A percentile compares a stretch with the other conserved stretches of the same genome.
Evolutionary conservation across 1,284 basidiomycete species (phyloP).

Genomic region (Neonothopanus nambi): DNA sequence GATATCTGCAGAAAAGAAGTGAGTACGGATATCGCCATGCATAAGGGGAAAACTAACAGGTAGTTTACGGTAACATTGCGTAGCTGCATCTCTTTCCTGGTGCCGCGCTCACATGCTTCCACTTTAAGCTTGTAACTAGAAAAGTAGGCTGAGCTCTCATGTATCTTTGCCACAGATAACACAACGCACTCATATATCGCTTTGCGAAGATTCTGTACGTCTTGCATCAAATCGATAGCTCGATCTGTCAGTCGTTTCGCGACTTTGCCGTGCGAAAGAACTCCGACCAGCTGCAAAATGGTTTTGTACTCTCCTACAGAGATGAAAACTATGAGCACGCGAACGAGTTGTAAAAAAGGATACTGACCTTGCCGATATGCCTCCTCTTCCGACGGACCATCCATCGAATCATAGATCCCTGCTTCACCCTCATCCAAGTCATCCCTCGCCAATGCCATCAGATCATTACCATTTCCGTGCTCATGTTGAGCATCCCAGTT

Average conservation of each 20-base stretch:
- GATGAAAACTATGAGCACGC: not conserved
- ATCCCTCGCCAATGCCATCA: slow-evolving; percentile 29
- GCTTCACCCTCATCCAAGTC: slow-evolving; percentile 41
- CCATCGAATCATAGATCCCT: slow-evolving; percentile 63
- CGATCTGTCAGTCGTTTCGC: slow-evolving; percentile 93
- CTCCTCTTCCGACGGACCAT: slow-evolving; percentile 81
- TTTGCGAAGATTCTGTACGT: slow-evolving; percentile 91
- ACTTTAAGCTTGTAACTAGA: slow-evolving; percentile 87
- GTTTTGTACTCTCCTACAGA: slow-evolving; percentile 91
- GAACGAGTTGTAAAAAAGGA: not conserved
- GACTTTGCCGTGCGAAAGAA: slow-evolving; percentile 84
- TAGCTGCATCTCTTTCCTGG: slow-evolving; percentile 74
- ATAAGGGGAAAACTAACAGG: slow-evolving; percentile 50
- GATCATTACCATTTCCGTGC: slow-evolving; percentile 27
- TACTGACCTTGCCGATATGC: slow-evolving; percentile 83
- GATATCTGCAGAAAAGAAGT: slow-evolving; percentile 48
- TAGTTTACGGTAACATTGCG: slow-evolving; percentile 83
- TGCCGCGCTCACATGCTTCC: slow-evolving; percentile 80
- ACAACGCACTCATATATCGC: slow-evolving; percentile 83
- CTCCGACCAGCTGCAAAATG: slow-evolving; percentile 91
- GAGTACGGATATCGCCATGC: not conserved
- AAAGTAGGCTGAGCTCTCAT: slow-evolving; percentile 11
- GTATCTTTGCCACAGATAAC: not conserved
- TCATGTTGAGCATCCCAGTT: slow-evolving; percentile 51
- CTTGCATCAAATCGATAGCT: slow-evolving; percentile 89